Percentiles rank a stretch among this genome's conserved stretches.
Conservation (phyloP, 1,139 yeast genomes). For the Protomyces pachydermus region DNA sequence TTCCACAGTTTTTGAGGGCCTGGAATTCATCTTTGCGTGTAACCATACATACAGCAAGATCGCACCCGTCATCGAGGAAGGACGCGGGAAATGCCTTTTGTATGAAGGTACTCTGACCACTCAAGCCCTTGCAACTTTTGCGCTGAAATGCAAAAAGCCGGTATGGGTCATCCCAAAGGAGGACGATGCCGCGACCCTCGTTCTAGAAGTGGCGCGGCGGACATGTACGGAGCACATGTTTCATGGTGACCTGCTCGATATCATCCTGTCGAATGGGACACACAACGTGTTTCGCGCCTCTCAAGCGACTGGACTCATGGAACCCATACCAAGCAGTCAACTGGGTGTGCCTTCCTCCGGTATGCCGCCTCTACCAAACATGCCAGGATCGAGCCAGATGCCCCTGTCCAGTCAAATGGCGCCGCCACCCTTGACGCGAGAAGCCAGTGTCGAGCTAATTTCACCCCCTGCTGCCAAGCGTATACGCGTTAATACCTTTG, state of each 20-base stretch:
- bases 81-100: slow-evolving; percentile 3
- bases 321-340: neutral
- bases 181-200: neutral
- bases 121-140: slow-evolving; percentile 1
- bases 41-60: slow-evolving; percentile 5
- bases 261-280: slow-evolving; percentile 12
- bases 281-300: slow-evolving; percentile 3
- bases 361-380: neutral
- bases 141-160: neutral
- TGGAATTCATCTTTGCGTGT: slow-evolving; percentile 16
- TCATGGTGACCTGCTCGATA: slow-evolving; percentile 1
- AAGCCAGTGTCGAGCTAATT: neutral
- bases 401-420: neutral
- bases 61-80: slow-evolving; percentile 11
- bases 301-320: neutral
- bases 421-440: neutral
- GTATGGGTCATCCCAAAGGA: slow-evolving; percentile 20
- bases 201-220: neutral
- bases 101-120: slow-evolving; percentile 1
- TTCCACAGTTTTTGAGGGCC: neutral
- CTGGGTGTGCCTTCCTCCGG: neutral
- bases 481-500: neutral
- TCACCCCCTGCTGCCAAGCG: neutral
- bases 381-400: neutral
- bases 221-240: neutral